These are phyloP conservation scores for Glycine latifolia DNA, from an alignment of 306 rosid species.

Conservation along the genomic window DNA sequence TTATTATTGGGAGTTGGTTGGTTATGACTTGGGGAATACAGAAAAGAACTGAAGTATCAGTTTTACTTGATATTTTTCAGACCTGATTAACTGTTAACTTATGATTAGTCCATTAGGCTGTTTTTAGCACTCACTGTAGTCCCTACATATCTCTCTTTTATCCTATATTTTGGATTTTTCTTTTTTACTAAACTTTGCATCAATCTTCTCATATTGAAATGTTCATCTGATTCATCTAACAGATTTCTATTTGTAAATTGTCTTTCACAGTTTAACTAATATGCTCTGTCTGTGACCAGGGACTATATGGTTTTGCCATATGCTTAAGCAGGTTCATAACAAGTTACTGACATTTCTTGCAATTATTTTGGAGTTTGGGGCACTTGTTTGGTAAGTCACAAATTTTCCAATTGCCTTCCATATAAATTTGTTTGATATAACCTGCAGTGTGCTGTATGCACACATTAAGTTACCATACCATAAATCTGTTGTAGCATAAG, in stretches of 20 bases:
- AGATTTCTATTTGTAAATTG: slow-evolving; percentile 20
- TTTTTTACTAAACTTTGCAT: slow-evolving; percentile 5
- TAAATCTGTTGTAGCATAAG: slow-evolving; percentile 14
- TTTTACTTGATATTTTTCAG: slow-evolving; percentile 22
- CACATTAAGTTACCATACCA: slow-evolving; percentile 17
- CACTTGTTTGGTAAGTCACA: slow-evolving; percentile 75
- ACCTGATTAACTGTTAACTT: slow-evolving; percentile 3
- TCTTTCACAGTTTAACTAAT: slow-evolving; percentile 43
- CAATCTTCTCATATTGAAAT: slow-evolving; percentile 22
- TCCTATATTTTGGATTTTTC: not conserved
- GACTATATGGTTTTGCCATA: slow-evolving; percentile 87
- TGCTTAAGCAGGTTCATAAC: slow-evolving; percentile 91
- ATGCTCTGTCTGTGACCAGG: slow-evolving; percentile 54
- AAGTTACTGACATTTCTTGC: slow-evolving; percentile 86
- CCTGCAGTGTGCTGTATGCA: not conserved
- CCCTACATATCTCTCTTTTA: slow-evolving; percentile 16
- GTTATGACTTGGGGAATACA: not conserved
- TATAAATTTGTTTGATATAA: not conserved
- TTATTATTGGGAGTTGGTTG: slow-evolving; percentile 1
- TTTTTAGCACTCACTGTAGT: not conserved
- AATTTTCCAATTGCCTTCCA: slow-evolving; percentile 33
- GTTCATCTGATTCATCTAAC: slow-evolving; percentile 31
- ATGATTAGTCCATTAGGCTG: not conserved
- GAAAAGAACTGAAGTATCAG: not conserved
- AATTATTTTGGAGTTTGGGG: slow-evolving; percentile 85